Evolutionary conservation across 768 basidiomycete species (phyloP).

Genomic region (Psilocybe azurescens): DNA sequence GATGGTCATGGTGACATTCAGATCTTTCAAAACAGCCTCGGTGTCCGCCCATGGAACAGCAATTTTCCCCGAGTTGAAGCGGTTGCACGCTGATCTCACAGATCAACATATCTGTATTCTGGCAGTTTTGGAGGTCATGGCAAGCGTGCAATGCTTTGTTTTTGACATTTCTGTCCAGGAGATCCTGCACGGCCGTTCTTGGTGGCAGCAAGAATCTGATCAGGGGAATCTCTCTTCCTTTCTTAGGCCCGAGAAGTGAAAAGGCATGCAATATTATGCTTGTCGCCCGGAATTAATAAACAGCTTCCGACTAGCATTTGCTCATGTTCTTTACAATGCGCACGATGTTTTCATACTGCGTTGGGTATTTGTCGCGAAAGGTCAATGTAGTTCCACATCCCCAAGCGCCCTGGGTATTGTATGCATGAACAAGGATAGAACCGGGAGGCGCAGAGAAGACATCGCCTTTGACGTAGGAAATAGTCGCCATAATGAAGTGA

Average conservation of each 20-base stretch:
- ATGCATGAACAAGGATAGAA: conserved; percentile 46
- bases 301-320: conserved; percentile 41
- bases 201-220: conserved; percentile 42
- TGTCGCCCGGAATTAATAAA: conserved; percentile 38
- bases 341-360: conserved; percentile 39
- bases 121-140: conserved; percentile 25
- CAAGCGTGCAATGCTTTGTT: conserved; percentile 43
- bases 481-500: not conserved
- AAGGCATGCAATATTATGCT: conserved; percentile 43
- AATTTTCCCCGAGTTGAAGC: conserved; percentile 50
- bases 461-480: conserved; percentile 38
- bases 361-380: conserved; percentile 39
- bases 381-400: conserved; percentile 43
- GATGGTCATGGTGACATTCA: conserved; percentile 38
- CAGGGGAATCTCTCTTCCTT: conserved; percentile 39
- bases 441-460: conserved; percentile 40
- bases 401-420: conserved; percentile 47
- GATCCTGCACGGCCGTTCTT: conserved; percentile 34
- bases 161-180: conserved; percentile 37
- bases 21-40: conserved; percentile 36
- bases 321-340: conserved; percentile 33
- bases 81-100: conserved; percentile 25
- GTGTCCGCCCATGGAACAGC: conserved; percentile 47
- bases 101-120: too few species aligned
- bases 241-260: conserved; percentile 48